Percentiles rank a stretch among this genome's conserved stretches.
These are phyloP conservation scores for Microthlaspi erraticum DNA, from an alignment of 345 rosid genomes.

Conservation along the genomic window DNA sequence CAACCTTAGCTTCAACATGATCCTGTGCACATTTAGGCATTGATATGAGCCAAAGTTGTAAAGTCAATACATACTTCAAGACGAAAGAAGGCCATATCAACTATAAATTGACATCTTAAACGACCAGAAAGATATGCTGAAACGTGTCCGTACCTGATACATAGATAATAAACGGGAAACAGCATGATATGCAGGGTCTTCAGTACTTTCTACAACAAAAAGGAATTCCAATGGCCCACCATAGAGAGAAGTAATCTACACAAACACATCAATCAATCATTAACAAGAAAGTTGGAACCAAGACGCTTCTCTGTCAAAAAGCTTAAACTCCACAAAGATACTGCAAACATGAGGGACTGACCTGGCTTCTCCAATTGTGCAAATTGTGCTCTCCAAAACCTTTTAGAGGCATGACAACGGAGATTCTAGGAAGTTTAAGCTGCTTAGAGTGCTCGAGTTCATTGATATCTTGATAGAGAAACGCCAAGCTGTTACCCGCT, in stretches of 20 bases:
- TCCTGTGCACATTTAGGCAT: conserved; percentile 57
- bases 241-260: conserved; percentile 95
- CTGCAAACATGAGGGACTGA: conserved; percentile 40
- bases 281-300: conserved; percentile 7
- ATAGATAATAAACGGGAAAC: conserved; percentile 63
- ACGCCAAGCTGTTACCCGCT: conserved; percentile 87
- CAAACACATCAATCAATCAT: neutral
- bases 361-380: conserved; percentile 98
- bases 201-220: conserved; percentile 88
- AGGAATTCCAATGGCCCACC: conserved; percentile 96
- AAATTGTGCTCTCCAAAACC: conserved; percentile 97
- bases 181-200: conserved; percentile 92
- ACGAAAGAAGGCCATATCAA: conserved; percentile 14
- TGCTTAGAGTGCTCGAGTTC: conserved; percentile 90
- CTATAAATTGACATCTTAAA: conserved; percentile 1
- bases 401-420: conserved; percentile 93
- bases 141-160: conserved; percentile 60
- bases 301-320: neutral
- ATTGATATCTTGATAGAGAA: conserved; percentile 75
- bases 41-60: neutral
- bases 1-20: conserved; percentile 71
- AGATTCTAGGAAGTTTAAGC: conserved; percentile 77
- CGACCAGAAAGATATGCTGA: neutral
- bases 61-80: conserved; percentile 36
- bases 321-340: neutral